Conservation (phyloP, 2,329 filamentous ascomycete genomes). For the Microsporum canis region DNA sequence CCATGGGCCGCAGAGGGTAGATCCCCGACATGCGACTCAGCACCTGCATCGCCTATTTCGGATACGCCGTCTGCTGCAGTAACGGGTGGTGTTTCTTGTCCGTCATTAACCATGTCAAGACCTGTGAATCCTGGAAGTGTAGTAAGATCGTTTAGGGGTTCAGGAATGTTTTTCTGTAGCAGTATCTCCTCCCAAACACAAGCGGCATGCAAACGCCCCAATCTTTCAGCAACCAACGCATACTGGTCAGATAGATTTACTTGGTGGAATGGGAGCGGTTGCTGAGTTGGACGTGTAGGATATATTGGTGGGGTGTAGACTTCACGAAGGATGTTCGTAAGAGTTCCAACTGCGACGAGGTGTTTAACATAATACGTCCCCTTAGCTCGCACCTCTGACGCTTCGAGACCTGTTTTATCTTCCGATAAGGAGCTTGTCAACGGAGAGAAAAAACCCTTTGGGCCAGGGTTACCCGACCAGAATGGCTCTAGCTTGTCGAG, state of each 20-base stretch:
- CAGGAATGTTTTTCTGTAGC: slow-evolving; percentile 61
- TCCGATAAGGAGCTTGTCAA: slow-evolving; percentile 37
- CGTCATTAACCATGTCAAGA: slow-evolving; percentile 33
- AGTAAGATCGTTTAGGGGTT: slow-evolving; percentile 41
- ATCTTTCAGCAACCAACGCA: slow-evolving; percentile 55
- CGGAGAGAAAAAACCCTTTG: slow-evolving; percentile 52
- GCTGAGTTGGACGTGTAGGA: slow-evolving; percentile 50
- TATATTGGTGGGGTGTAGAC: slow-evolving; percentile 57
- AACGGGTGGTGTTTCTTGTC: slow-evolving; percentile 16
- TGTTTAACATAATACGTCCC: slow-evolving; percentile 73
- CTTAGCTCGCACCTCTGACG: slow-evolving; percentile 36
- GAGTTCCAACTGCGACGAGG: slow-evolving; percentile 61
- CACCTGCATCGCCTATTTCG: slow-evolving; percentile 12
- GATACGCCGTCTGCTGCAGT: slow-evolving; percentile 15
- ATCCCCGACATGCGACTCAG: slow-evolving; percentile 18
- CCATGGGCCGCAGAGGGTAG: slow-evolving; percentile 16
- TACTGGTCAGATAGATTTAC: slow-evolving; percentile 83
- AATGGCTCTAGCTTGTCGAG: slow-evolving; percentile 59
- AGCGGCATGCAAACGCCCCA: slow-evolving; percentile 67
- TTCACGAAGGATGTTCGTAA: slow-evolving; percentile 63
- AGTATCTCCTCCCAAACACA: slow-evolving; percentile 77
- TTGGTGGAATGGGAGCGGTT: slow-evolving; percentile 55
- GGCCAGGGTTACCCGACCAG: slow-evolving; percentile 42
- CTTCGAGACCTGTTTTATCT: slow-evolving; percentile 17
- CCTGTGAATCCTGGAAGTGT: slow-evolving; percentile 29